Percentiles rank a stretch among this genome's conserved stretches.
Evolutionary conservation across 768 basidiomycete genomes (phyloP).

Genomic region (Russula olivacea): DNA sequence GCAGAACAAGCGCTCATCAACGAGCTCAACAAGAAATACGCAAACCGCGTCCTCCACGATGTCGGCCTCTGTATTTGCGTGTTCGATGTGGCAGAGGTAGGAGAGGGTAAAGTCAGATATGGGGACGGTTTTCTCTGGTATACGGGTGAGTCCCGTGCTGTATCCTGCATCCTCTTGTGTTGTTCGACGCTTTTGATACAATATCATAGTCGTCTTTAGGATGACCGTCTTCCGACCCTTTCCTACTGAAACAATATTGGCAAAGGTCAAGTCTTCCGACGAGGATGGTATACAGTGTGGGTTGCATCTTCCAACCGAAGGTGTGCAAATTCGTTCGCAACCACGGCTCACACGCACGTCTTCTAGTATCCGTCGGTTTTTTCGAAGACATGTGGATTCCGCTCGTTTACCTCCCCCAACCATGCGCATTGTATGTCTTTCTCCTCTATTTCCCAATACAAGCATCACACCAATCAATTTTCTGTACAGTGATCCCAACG

Average conservation of each 20-base stretch:
- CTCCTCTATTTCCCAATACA: not conserved
- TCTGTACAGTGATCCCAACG: slow-evolving; percentile 61
- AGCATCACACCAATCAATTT: not conserved
- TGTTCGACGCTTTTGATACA: not conserved
- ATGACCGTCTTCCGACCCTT: slow-evolving; percentile 92
- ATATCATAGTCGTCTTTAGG: slow-evolving; percentile 68
- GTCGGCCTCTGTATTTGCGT: slow-evolving; percentile 88
- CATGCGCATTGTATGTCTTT: slow-evolving; percentile 63
- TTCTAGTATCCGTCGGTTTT: slow-evolving; percentile 77
- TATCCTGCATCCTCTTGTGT: too few species aligned
- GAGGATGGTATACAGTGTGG: slow-evolving; percentile 77
- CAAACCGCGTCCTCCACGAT: slow-evolving; percentile 85
- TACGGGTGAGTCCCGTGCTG: slow-evolving; percentile 51
- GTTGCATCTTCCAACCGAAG: slow-evolving; percentile 26
- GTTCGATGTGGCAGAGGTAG: slow-evolving; percentile 79
- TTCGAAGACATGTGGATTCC: slow-evolving; percentile 94
- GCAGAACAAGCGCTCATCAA: slow-evolving; percentile 73
- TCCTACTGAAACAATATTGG: slow-evolving; percentile 81
- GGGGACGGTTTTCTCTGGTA: slow-evolving; percentile 96
- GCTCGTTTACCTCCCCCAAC: slow-evolving; percentile 69
- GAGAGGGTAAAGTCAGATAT: slow-evolving; percentile 90
- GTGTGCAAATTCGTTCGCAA: not conserved
- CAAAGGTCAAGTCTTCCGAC: slow-evolving; percentile 82
- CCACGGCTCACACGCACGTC: not conserved
- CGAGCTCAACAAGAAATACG: slow-evolving; percentile 93